Base-by-base conservation (phyloP, 345 rosid genomes). In the Excoecaria cochinchinensis region DNA sequence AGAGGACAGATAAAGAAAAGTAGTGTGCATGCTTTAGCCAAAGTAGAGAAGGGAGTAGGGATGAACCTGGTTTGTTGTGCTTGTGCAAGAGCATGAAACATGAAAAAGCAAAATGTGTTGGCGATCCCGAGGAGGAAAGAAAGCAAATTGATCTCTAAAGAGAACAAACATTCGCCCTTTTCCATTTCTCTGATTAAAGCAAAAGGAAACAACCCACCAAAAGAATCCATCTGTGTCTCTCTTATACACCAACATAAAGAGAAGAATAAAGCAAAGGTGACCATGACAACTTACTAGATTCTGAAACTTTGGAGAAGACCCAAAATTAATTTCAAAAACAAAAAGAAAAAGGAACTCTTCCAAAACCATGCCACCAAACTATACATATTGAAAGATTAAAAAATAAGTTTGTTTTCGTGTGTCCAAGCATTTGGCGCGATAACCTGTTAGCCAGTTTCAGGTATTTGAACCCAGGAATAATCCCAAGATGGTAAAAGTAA, bases 51-150 rank as follows among this genome's bases (percentile, higher is more conserved):
- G 24, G 65, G 77, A 1, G 24, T 15, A 39, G 55, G 77, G 51
- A 21, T 10, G 60, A 73, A 36, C 61, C 71, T 14, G 16, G 21
- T 57, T 66, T 48, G 58, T 22, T 42, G 67, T 59, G 71, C 55
- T 31, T 22, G 78, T 6, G 78, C 17, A 58, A 62, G 42, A 60
- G 73, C 80, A 66, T 78, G 82, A 67, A 72, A 76, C 80, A 80
- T 59, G 72, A 55, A 81, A 53, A 81, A 81, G 73, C n/a, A 2
- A 76, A 83, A 77, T 56, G 74, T 25, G 52, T 64, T 74, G 73
- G 73, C 50, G 78, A 83, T 83, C 88, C 86, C 88, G 46, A 85
- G 82, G 81, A 78, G 58, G 75, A 77, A 81, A 81, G 79, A 71
- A 80, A 44, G 31, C 31, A 31, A 12, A 24, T 60, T 36, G 17